phyloP scores from a whole-genome alignment of 2,329 filamentous ascomycete species.

The Elsinoe arachidis region DNA sequence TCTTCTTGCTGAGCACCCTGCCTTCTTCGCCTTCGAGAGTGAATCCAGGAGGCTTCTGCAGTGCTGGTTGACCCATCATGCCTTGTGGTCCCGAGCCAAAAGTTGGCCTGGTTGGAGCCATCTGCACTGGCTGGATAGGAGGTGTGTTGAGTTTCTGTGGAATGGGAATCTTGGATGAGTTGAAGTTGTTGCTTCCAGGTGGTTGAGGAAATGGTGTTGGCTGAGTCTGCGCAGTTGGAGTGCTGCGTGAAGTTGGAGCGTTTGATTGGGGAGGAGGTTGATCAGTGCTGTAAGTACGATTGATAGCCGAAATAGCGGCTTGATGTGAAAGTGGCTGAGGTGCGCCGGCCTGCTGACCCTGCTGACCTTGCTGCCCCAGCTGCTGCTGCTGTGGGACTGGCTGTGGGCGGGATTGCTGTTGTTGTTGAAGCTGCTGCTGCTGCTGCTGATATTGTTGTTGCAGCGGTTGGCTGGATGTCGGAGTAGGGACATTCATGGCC shows the following conservation, averaged over 20 bases:
- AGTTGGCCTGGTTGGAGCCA: constrained; percentile 70
- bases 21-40: constrained; percentile 88
- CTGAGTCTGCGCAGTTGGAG: constrained; percentile 18
- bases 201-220: constrained; percentile 15
- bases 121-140: constrained; percentile 63
- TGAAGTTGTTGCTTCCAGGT: constrained; percentile 28
- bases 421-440: constrained; percentile 15
- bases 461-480: constrained; percentile 17
- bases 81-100: constrained; percentile 71
- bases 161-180: constrained; percentile 63
- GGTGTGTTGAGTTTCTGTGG: constrained; percentile 69
- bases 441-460: constrained; percentile 20
- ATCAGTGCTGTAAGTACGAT: constrained; percentile 15
- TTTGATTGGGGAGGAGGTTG: constrained; percentile 19
- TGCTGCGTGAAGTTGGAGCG: constrained; percentile 17
- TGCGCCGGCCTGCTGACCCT: constrained; percentile 21
- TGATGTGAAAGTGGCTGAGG: constrained; percentile 21
- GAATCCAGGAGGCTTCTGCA: constrained; percentile 72
- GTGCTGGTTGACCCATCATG: constrained; percentile 77
- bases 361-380: constrained; percentile 15
- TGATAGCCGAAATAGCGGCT: constrained; percentile 16
- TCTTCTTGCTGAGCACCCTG: constrained; percentile 93
- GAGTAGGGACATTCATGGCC: not conserved
- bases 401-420: constrained; percentile 13
- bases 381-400: constrained; percentile 16